Conservation (phyloP, 2,329 filamentous ascomycete genomes). For the Colletotrichum liriopes region DNA sequence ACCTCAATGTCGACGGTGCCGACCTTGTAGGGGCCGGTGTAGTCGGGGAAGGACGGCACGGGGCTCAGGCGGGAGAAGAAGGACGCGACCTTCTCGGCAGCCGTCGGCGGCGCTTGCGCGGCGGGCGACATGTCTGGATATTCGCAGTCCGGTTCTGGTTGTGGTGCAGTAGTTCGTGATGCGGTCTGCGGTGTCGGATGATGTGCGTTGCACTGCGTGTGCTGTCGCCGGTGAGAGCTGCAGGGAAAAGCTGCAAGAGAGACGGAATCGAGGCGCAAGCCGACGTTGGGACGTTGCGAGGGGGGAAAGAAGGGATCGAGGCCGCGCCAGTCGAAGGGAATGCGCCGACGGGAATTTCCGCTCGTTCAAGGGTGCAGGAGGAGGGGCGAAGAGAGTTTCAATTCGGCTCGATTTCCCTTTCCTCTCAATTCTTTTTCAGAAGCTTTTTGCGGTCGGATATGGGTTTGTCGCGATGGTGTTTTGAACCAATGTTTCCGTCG, state of each 20-base stretch:
- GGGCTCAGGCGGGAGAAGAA: constrained; percentile 74
- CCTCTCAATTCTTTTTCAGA: background rate
- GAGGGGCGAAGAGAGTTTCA: background rate
- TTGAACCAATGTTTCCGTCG: constrained; percentile 40
- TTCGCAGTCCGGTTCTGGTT: background rate
- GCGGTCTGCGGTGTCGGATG: background rate
- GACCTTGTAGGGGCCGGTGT: constrained; percentile 84
- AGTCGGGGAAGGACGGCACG: constrained; percentile 80
- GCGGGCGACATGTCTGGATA: constrained; percentile 29
- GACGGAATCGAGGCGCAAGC: constrained; percentile 18
- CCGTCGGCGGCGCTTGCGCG: constrained; percentile 38
- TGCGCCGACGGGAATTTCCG: background rate
- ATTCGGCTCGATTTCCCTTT: background rate
- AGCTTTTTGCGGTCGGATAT: constrained; percentile 35
- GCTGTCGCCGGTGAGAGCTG: background rate
- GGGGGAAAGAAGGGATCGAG: constrained; percentile 22
- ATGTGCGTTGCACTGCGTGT: background rate
- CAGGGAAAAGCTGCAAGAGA: background rate
- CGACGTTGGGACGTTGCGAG: constrained; percentile 11
- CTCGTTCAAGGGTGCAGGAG: background rate
- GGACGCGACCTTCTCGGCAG: constrained; percentile 58
- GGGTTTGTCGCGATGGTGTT: constrained; percentile 41
- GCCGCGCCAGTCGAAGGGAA: background rate
- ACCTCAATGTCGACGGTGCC: constrained; percentile 88
- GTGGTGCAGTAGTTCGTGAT: background rate